Evolutionary conservation across 306 rosid species (phyloP).

Genomic region (Prunus campanulata): DNA sequence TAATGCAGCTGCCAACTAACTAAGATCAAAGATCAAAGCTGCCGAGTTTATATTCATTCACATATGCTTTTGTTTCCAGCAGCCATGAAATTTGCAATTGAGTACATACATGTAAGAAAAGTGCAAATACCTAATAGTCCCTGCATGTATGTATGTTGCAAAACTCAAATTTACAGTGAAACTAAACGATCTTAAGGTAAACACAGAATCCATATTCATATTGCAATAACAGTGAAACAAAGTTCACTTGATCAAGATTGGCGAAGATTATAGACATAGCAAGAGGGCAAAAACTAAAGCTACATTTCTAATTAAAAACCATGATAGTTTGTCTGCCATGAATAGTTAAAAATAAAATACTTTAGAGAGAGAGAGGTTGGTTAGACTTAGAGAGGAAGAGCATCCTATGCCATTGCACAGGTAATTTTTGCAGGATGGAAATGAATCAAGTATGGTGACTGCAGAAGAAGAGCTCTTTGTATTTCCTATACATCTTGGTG

Average conservation of each 20-base stretch:
- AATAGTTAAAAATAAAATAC: slow-evolving; percentile 4
- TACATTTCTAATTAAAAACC: neutral
- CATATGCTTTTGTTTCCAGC: neutral
- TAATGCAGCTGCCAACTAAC: neutral
- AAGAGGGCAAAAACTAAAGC: neutral
- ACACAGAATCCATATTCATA: neutral
- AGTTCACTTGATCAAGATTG: neutral
- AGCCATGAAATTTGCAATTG: slow-evolving; percentile 8
- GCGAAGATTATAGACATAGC: neutral
- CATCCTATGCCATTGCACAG: neutral
- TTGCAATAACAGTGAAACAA: neutral
- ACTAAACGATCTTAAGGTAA: neutral
- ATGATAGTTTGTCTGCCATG: slow-evolving; percentile 10
- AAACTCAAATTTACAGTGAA: neutral
- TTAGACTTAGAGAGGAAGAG: neutral
- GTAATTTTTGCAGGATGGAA: neutral
- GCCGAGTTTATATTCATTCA: neutral
- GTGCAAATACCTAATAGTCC: neutral
- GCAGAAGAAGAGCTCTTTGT: neutral
- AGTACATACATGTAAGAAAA: neutral
- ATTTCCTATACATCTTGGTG: neutral
- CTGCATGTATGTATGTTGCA: neutral
- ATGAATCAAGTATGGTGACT: neutral
- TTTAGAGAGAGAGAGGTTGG: neutral
- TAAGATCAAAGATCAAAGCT: neutral